A percentile compares a stretch with the other conserved stretches of the same genome.
phyloP scores from a whole-genome alignment of 2,329 filamentous ascomycete genomes.

The Zymoseptoria crescenta region DNA sequence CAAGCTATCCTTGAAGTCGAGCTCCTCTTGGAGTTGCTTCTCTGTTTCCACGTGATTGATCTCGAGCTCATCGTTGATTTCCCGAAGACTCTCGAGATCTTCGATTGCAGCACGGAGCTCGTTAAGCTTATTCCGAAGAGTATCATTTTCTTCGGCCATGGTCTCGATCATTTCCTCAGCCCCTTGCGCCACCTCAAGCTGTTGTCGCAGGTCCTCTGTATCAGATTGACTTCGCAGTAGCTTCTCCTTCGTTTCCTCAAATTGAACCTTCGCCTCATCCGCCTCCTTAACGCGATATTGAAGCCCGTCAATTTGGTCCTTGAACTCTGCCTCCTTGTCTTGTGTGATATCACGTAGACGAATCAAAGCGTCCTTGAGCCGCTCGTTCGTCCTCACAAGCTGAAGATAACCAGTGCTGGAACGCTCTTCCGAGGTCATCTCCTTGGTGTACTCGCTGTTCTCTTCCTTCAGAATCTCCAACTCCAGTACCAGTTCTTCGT shows the following conservation, averaged over 20 bases:
- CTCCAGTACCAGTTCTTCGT: constrained; percentile 81
- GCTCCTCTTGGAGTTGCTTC: constrained; percentile 87
- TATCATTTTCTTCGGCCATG: constrained; percentile 78
- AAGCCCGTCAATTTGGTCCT: constrained; percentile 46
- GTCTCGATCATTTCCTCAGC: constrained; percentile 94
- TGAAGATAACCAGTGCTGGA: constrained; percentile 83
- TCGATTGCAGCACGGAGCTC: constrained; percentile 75
- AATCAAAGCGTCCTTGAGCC: constrained; percentile 76
- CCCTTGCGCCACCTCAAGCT: constrained; percentile 79
- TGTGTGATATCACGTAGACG: constrained; percentile 79
- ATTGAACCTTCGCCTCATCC: constrained; percentile 48
- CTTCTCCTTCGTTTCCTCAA: constrained; percentile 63
- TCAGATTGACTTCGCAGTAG: constrained; percentile 63
- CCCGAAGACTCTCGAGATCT: constrained; percentile 80
- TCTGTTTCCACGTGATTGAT: constrained; percentile 87
- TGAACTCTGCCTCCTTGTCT: constrained; percentile 73
- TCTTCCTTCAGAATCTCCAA: constrained; percentile 81
- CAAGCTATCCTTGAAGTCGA: constrained; percentile 78
- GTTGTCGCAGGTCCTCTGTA: constrained; percentile 79
- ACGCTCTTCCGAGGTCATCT: constrained; percentile 81
- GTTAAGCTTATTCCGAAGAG: constrained; percentile 72
- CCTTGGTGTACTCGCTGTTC: constrained; percentile 72
- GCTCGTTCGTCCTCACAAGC: constrained; percentile 83
- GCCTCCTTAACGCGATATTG: constrained; percentile 37
- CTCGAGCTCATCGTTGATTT: constrained; percentile 91